A percentile compares a stretch with the other conserved stretches of the same genome.
phyloP scores from a whole-genome alignment of 1,139 yeast species.

The Taphrina betulina region DNA sequence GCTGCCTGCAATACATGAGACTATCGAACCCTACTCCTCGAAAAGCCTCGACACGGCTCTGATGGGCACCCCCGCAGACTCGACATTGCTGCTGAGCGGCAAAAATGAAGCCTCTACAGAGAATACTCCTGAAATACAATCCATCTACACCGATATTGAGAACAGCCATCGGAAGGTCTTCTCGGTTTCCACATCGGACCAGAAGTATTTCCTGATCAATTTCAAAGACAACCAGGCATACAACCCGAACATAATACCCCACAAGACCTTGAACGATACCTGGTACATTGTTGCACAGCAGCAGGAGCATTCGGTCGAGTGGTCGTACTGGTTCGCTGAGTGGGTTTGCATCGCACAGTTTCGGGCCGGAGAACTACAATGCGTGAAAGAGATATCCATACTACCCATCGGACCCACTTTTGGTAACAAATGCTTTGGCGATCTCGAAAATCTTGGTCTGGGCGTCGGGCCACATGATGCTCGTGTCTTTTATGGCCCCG shows the following conservation, averaged over 20 bases:
- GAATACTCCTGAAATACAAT: too few species aligned
- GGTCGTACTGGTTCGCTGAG: conserved; percentile 13
- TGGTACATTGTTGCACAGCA: conserved; percentile 13
- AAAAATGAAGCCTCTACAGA: too few species aligned
- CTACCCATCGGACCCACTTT: conserved; percentile 10
- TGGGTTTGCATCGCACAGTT: conserved; percentile 13
- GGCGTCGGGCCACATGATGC: conserved; percentile 23
- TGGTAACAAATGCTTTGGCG: conserved; percentile 1
- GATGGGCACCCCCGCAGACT: too few species aligned
- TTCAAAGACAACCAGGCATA: conserved; percentile 3
- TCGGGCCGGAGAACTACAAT: conserved; percentile 1
- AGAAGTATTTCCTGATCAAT: conserved; percentile 10
- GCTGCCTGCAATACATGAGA: too few species aligned
- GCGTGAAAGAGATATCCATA: background rate
- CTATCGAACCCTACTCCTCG: too few species aligned
- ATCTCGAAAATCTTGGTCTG: background rate
- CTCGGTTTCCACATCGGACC: conserved; percentile 8
- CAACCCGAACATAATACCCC: conserved; percentile 28
- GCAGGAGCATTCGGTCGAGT: conserved; percentile 5
- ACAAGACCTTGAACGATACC: conserved; percentile 20
- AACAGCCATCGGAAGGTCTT: conserved; percentile 5
- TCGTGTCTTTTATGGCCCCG: conserved; percentile 23
- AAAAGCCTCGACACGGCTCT: too few species aligned
- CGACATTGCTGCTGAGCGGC: too few species aligned
- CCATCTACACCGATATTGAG: conserved; percentile 12